phyloP scores from a whole-genome alignment of 2,329 filamentous ascomycete species.

The Phyllosticta ampelicida region DNA sequence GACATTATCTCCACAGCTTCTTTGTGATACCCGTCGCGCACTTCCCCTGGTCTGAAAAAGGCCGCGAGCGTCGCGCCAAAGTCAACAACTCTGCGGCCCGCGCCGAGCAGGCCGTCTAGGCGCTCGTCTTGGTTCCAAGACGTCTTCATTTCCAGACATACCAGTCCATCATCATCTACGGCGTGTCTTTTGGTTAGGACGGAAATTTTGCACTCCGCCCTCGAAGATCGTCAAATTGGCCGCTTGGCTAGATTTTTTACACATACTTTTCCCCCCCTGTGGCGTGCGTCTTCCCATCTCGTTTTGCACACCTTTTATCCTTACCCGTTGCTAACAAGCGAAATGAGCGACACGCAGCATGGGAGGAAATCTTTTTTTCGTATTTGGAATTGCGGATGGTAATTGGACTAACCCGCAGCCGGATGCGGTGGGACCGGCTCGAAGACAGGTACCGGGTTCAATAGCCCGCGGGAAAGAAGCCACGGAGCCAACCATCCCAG shows the following conservation, averaged over 20 bases:
- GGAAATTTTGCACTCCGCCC: not conserved
- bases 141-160: not conserved
- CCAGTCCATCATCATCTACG: not conserved
- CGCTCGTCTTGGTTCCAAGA: too few species aligned
- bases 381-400: not conserved
- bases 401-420: too few species aligned
- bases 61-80: conserved; percentile 27
- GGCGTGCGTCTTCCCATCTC: not conserved
- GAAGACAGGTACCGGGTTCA: not conserved
- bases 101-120: conserved; percentile 14
- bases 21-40: conserved; percentile 86
- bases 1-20: conserved; percentile 51
- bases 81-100: conserved; percentile 31
- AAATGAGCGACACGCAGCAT: too few species aligned
- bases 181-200: not conserved
- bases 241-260: not conserved
- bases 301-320: not conserved
- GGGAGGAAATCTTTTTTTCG: not conserved
- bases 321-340: too few species aligned
- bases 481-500: not conserved
- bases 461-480: not conserved
- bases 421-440: not conserved
- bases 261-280: not conserved
- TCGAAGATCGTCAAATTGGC: too few species aligned
- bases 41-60: conserved; percentile 72